Base-by-base conservation (phyloP, 1,139 yeast genomes). In the Suhomyces bokatorum region DNA sequence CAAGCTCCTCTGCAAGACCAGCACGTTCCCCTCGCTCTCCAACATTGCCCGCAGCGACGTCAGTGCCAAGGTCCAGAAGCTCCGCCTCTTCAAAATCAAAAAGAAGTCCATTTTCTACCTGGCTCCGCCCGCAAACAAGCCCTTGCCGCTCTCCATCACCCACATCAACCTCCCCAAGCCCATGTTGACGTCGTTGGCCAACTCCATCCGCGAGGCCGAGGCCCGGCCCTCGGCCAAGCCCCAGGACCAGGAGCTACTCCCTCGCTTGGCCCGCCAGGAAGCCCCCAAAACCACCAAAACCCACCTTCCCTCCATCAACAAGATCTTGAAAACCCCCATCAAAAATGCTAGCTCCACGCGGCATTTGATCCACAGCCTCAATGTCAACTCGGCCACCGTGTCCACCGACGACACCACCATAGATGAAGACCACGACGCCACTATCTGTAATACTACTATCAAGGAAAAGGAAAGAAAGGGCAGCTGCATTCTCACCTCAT, bases 241-340 rank as follows among this genome's bases (percentile, higher is more conserved):
- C 7, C n/a, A 36, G 17, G 20, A 8, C 31, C 33, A 45, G 14
- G 40, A 42, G 14, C 24, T 32, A 5, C 43, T 48, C 16, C 53
- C 53, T 3, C 37, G 43, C 22, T 30, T 44, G 22, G 11, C 33
- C 16, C 40, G 35, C 20, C 24, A 16, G 13, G 41, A 39, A 11
- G 12, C 42, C 11, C 17, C 32, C 30, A 28, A 26, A 11, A 7
- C 35, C 26, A 17, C 35, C 47, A 39, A 37, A 40, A 39, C 45
- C 35, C 43, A 38, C 35, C 60, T 70, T 42, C 79, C 79, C 22
- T 62, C 77, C 24, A 73, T 74, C 43, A 70, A 69, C 51, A 73
- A 71, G 51, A 73, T 74, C 42, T 66, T 74, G 55, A 72, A 72
- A 49, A 74, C 79, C 2, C 79, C 79, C 28, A 67, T 73, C 50